Evolutionary conservation across 2,329 filamentous ascomycete genomes (phyloP).

Genomic region (Epichloe gansuensis): DNA sequence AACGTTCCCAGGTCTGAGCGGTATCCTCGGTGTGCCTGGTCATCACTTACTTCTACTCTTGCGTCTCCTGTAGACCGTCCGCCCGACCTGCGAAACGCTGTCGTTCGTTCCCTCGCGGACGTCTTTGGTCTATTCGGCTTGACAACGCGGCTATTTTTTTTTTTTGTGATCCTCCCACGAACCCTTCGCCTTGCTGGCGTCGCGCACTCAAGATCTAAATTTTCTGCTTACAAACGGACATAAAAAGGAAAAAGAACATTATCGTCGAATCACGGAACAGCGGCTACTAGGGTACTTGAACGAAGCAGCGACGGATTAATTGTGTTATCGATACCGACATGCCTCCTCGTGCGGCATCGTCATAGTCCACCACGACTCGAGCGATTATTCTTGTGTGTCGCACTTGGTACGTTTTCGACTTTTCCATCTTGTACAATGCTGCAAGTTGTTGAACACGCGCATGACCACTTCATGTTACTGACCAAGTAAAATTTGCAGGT

Average conservation of each 20-base stretch:
- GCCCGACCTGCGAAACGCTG: not conserved
- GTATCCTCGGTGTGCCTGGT: not conserved
- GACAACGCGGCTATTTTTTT: not conserved
- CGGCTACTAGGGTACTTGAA: not conserved
- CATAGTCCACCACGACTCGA: not conserved
- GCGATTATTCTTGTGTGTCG: not conserved
- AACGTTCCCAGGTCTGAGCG: not conserved
- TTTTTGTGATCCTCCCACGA: not conserved
- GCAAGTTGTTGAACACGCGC: not conserved
- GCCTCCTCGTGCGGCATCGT: slow-evolving; percentile 2
- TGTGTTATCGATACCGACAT: slow-evolving; percentile 4
- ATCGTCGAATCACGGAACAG: not conserved
- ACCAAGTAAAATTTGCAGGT: not conserved
- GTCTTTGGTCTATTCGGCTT: not conserved
- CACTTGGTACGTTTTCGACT: not conserved
- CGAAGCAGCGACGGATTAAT: not conserved
- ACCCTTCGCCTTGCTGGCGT: not conserved
- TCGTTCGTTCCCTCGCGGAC: not conserved
- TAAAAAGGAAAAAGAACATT: not conserved
- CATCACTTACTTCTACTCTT: not conserved
- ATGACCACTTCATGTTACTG: not conserved
- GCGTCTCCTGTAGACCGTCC: not conserved
- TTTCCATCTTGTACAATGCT: not conserved
- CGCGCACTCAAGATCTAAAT: not conserved
- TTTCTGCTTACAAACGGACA: not conserved